phyloP scores from a whole-genome alignment of 768 basidiomycete species.

The Podaxis sp. region DNA sequence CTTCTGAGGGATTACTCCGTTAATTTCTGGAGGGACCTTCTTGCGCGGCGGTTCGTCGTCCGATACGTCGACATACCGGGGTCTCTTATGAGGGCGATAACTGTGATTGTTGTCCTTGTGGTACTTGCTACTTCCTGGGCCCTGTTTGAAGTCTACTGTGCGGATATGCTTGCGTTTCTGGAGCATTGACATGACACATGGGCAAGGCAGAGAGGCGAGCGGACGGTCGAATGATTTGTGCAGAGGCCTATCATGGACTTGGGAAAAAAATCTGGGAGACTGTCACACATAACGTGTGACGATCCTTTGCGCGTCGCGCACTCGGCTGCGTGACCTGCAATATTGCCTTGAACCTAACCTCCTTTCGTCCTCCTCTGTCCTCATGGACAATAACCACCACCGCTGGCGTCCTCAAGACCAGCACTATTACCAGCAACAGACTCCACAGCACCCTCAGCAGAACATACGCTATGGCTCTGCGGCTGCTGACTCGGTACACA shows the following conservation, averaged over 20 bases:
- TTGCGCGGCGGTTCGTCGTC: conserved; percentile 36
- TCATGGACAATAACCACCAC: conserved; percentile 35
- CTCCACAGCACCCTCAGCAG: conserved; percentile 21
- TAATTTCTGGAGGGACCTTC: conserved; percentile 28
- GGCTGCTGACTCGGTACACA: conserved; percentile 55
- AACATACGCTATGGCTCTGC: conserved; percentile 21
- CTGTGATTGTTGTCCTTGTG: conserved; percentile 1
- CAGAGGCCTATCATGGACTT: neutral
- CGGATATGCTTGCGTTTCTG: conserved; percentile 10
- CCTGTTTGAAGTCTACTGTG: conserved; percentile 10
- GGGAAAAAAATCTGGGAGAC: neutral
- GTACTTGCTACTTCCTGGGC: conserved; percentile 2
- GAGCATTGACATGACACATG: conserved; percentile 18
- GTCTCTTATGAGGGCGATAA: conserved; percentile 26
- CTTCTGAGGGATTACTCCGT: conserved; percentile 19
- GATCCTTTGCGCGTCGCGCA: conserved; percentile 22
- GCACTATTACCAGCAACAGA: conserved; percentile 18
- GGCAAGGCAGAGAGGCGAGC: conserved; percentile 8
- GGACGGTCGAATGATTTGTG: neutral
- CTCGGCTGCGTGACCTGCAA: conserved; percentile 17
- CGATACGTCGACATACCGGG: conserved; percentile 35
- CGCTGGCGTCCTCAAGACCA: conserved; percentile 31
- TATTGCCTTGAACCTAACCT: conserved; percentile 6
- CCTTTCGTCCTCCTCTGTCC: neutral
- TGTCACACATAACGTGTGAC: conserved; percentile 21